Evolutionary conservation across 2,329 filamentous ascomycete species (phyloP), one percentile per base, ranked within the genome.

Genomic region (Fusarium zealandicum): DNA sequence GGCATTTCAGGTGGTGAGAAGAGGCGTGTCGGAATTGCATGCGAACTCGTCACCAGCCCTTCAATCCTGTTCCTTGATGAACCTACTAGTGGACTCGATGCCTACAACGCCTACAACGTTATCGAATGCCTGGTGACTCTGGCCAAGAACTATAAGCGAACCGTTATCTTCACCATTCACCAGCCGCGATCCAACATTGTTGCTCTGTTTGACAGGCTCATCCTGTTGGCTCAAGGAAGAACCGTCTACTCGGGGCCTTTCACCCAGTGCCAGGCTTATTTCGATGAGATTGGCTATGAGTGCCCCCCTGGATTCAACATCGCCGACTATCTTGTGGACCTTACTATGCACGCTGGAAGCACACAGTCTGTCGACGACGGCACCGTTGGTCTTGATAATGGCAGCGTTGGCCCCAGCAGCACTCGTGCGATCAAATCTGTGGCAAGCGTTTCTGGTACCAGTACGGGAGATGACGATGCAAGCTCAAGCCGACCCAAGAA

Each of bases 271-370:
- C 95, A 99, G 72, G 80, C 85, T 16, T 99, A 97, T 71, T 99
- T 99, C 67, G 92, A 97, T 69, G 83, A 86, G 39, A 88, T 96
- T 57, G 96, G 95, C 36, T 99, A 97, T 72, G 81, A 90, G 41
- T 99, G 96, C 69, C 95, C 95, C 10, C 89, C 93, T 18, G 96
- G 96, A 2, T 99, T 98, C 82, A 99, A 99, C 69, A 98, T 99
- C 73, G 95, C 95, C 4, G 95, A 99, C 72, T 99, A 97, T 70
- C 84, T 99, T 5, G 93, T 99, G 25, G 95, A 99, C 72, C 81
- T 99, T 33, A 98, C 95, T 0, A 98, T 99, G 93, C 95, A 99
- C 72, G 93, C 92, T 18, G 85, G 90, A 53, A 80, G 82, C 37
- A 83, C 80, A 16, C 77, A 82, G 6, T 76, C 84, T 3, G 28